Evolutionary conservation across 1,284 basidiomycete genomes (phyloP), one percentile per base, ranked within the genome.

Genomic region (Cryptococcus sp.): DNA sequence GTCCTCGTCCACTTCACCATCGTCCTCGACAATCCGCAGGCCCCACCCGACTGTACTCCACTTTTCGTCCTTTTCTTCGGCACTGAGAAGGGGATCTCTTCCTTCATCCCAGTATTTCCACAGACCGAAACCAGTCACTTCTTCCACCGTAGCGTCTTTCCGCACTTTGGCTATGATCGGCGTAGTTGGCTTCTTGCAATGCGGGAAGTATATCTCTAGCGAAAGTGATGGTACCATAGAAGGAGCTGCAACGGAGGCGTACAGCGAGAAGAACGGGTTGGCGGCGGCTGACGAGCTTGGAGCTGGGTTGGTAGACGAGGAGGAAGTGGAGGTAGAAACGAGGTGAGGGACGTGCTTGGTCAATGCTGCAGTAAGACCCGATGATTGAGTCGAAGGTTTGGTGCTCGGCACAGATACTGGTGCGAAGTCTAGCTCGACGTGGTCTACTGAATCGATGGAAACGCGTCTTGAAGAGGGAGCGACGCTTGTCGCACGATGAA

Each of bases 1-100:
- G 78, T 99, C 96, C 74, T 98, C 95, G 74, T 99, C 96, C 0
- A 98, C 93, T 76, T 97, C 93, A 17, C 96, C 96, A 75, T 98
- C 93, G 53, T 94, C 91, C 72, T 99, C 95, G 8, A 94, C 91
- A 57, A 99, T 93, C 59, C 93, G 83, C 77, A 99, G 77, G n/a
- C 92, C 88, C 94, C 95, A 99, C 0, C 91, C 93, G 1, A 90
- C 82, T 0, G 91, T 90, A 45, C 85, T 88, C 54, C 91, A 80
- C 67, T 79, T 84, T 55, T 85, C 67, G 22, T 72, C 73, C 31
- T 74, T 73, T 38, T 69, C 76, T 50, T 86, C 86, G 50, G 88
- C 64, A 66, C 88, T 86, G 31, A 96, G 76, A 68, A 85, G 85
- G 0, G 93, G 93, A 48, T 86, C 73, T 84, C 91, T 87, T 0